These are phyloP conservation scores for Podosphaera aphanis DNA, from an alignment of 2,329 filamentous ascomycete species.

Conservation along the genomic window DNA sequence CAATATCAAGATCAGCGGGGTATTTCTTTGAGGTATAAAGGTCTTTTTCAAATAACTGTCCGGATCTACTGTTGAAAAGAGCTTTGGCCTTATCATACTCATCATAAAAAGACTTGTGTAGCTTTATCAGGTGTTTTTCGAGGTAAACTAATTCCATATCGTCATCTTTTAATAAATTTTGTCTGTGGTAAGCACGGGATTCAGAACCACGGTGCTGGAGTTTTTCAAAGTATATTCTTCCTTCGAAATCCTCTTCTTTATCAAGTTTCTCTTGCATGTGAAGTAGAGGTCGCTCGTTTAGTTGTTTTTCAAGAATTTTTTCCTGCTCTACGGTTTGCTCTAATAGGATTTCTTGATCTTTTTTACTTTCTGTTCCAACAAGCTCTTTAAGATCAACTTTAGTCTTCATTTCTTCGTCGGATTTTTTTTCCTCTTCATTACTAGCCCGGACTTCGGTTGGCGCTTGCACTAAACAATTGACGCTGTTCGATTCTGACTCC, in stretches of 20 bases:
- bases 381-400: conserved; percentile 41
- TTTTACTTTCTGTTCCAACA: conserved; percentile 44
- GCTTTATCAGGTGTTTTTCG: conserved; percentile 46
- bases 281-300: conserved; percentile 70
- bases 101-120: conserved; percentile 65
- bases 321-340: conserved; percentile 69
- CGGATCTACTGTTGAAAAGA: conserved; percentile 11
- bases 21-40: conserved; percentile 18
- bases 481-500: conserved; percentile 2
- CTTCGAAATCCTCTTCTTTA: conserved; percentile 45
- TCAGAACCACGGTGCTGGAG: conserved; percentile 16
- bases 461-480: neutral
- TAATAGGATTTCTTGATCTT: conserved; percentile 43
- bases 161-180: conserved; percentile 68
- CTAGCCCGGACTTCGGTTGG: neutral
- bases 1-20: conserved; percentile 26
- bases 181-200: conserved; percentile 23
- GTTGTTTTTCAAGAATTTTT: conserved; percentile 65
- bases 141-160: conserved; percentile 63
- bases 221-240: conserved; percentile 17
- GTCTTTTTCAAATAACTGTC: neutral
- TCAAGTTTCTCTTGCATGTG: conserved; percentile 83
- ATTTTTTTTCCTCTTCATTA: conserved; percentile 2
- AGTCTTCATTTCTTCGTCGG: conserved; percentile 5
- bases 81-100: conserved; percentile 40